phyloP scores from a whole-genome alignment of 192 early-diverging fungal species.

The Mortierella hygrophila region DNA sequence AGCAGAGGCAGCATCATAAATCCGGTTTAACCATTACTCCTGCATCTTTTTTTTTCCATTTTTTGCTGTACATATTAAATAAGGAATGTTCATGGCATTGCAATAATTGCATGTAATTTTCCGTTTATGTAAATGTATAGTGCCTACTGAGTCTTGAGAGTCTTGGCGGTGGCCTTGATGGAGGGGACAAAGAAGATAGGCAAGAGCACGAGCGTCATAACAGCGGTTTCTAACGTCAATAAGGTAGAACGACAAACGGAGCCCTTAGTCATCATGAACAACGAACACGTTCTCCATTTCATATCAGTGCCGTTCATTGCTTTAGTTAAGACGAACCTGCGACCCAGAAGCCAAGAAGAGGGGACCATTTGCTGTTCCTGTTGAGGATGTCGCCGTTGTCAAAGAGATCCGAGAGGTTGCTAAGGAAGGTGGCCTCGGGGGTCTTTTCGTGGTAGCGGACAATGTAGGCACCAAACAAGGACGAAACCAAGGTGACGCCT shows the following conservation, averaged over 20 bases:
- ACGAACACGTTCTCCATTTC: background rate
- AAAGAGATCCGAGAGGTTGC: conserved; percentile 27
- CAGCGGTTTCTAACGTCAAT: conserved; percentile 23
- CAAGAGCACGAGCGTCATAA: conserved; percentile 39
- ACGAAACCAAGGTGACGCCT: conserved; percentile 17
- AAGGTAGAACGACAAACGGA: background rate
- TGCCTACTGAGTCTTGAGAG: conserved; percentile 36
- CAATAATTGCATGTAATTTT: background rate
- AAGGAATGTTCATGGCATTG: background rate
- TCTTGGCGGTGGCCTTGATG: conserved; percentile 15
- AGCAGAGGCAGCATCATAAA: background rate
- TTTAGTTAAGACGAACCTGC: conserved; percentile 25
- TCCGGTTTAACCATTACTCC: background rate
- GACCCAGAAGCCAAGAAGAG: conserved; percentile 50
- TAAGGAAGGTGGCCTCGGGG: background rate
- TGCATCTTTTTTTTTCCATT: background rate
- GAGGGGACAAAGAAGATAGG: conserved; percentile 42
- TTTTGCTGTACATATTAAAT: background rate
- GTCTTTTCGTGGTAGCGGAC: conserved; percentile 20
- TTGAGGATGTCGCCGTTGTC: conserved; percentile 36
- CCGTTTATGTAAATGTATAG: background rate
- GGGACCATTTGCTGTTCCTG: conserved; percentile 49
- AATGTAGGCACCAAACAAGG: conserved; percentile 35
- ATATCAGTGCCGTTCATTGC: background rate
- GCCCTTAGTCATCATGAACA: too few relatives aligned